phyloP scores from a whole-genome alignment of 345 rosid species.

The Firmiana major region DNA sequence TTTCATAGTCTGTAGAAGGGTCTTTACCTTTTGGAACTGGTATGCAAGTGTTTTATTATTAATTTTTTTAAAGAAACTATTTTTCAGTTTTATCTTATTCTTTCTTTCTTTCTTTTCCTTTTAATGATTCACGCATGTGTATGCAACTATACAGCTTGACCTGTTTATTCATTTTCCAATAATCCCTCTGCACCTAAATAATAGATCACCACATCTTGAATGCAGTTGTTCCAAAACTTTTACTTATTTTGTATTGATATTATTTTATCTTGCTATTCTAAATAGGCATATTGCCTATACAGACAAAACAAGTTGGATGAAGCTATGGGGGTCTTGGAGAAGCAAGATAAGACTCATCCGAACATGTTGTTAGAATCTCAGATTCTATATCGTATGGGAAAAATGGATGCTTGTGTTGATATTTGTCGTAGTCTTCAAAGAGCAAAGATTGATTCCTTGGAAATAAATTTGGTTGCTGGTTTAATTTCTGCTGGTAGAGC shows the following conservation, averaged over 20 bases:
- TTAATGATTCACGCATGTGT: neutral
- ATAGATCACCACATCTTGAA: neutral
- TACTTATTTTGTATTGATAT: neutral
- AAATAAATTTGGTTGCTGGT: conserved; percentile 66
- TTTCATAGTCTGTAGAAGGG: neutral
- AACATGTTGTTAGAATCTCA: conserved; percentile 76
- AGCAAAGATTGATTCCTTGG: conserved; percentile 52
- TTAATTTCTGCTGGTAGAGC: conserved; percentile 76
- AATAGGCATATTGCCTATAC: conserved; percentile 88
- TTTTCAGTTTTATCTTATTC: neutral
- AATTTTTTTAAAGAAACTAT: neutral
- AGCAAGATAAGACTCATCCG: conserved; percentile 46
- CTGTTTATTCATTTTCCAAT: neutral
- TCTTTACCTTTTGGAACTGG: neutral
- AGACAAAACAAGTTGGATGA: conserved; percentile 79
- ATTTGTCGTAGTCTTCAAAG: conserved; percentile 56
- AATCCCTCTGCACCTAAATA: neutral
- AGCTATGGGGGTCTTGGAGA: conserved; percentile 53
- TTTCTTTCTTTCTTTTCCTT: neutral
- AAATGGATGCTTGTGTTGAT: conserved; percentile 64
- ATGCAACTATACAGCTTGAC: neutral
- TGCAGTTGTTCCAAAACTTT: neutral
- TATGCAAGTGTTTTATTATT: neutral
- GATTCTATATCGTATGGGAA: conserved; percentile 73
- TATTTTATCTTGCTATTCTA: neutral